These are phyloP conservation scores for Vitis hybrid DNA, from an alignment of 177 flowering plant species.

Conservation along the genomic window DNA sequence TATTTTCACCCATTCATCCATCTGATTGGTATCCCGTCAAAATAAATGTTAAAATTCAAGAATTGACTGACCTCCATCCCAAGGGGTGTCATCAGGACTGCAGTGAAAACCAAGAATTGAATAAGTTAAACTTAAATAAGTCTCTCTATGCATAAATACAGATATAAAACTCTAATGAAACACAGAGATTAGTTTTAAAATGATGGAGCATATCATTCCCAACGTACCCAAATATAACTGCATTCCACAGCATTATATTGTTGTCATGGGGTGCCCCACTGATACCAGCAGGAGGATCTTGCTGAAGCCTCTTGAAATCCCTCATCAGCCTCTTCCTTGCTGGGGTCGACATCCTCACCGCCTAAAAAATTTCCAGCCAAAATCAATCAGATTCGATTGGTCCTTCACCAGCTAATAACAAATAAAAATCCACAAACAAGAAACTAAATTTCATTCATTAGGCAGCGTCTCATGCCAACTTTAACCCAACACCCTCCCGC, in stretches of 20 bases:
- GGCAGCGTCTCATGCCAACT: too few relatives aligned
- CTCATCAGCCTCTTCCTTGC: slow-evolving; percentile 79
- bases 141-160: slow-evolving; percentile 12
- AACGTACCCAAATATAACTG: slow-evolving; percentile 78
- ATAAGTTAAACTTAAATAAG: not conserved
- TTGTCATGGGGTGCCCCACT: slow-evolving; percentile 87
- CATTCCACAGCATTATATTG: slow-evolving; percentile 86
- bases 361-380: slow-evolving; percentile 11
- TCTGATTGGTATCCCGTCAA: too few relatives aligned
- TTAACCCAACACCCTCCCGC: too few relatives aligned
- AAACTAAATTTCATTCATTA: too few relatives aligned
- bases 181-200: not conserved
- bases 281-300: slow-evolving; percentile 79
- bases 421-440: too few relatives aligned
- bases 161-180: not conserved
- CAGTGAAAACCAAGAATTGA: slow-evolving; percentile 26
- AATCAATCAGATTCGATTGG: too few relatives aligned
- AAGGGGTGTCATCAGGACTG: slow-evolving; percentile 83
- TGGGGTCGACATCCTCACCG: slow-evolving; percentile 67
- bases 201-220: too few relatives aligned
- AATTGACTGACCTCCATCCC: slow-evolving; percentile 71
- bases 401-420: too few relatives aligned
- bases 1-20: too few relatives aligned
- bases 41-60: not conserved
- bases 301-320: slow-evolving; percentile 81